Percentiles rank a stretch among this genome's conserved stretches.
phyloP scores from a whole-genome alignment of 257 asterid species.

The Nicotiana noctiflora region DNA sequence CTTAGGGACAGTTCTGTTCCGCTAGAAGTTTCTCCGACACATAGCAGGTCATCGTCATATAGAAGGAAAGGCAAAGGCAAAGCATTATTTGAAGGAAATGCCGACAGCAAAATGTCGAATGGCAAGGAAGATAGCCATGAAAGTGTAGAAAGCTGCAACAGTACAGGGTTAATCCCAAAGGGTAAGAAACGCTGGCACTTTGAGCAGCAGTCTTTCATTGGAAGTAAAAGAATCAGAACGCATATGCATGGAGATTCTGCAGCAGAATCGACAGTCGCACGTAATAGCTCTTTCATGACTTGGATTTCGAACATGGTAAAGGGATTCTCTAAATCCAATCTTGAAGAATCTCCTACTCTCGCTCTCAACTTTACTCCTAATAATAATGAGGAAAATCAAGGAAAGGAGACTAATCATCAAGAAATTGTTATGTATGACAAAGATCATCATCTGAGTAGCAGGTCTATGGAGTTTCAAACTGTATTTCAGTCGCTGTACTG shows the following conservation, averaged over 20 bases:
- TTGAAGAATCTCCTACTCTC: conserved; percentile 20
- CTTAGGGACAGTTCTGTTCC: conserved; percentile 17
- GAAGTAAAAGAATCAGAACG: conserved; percentile 46
- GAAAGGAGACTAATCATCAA: conserved; percentile 10
- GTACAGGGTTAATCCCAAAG: conserved; percentile 32
- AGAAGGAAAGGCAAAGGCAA: conserved; percentile 43
- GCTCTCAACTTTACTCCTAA: conserved; percentile 23
- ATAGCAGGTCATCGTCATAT: conserved; percentile 16
- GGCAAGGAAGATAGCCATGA: conserved; percentile 29
- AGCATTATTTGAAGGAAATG: conserved; percentile 37
- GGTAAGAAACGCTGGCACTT: conserved; percentile 26
- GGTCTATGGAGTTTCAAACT: conserved; percentile 34
- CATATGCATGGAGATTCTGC: conserved; percentile 21
- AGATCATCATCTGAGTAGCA: conserved; percentile 22
- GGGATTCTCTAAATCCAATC: conserved; percentile 36
- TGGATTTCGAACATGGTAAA: conserved; percentile 80
- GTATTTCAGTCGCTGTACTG: conserved; percentile 46
- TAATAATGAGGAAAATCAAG: conserved; percentile 15
- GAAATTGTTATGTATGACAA: conserved; percentile 16
- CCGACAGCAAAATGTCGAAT: conserved; percentile 12
- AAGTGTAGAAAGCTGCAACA: conserved; percentile 68
- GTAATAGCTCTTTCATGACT: conserved; percentile 51
- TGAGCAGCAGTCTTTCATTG: conserved; percentile 17
- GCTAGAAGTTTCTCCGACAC: conserved; percentile 24
- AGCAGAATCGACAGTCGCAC: conserved; percentile 21